Percentiles rank a stretch among this genome's conserved stretches.
phyloP scores from a whole-genome alignment of 1,139 yeast genomes.

The Lodderomyces jiufengensis region DNA sequence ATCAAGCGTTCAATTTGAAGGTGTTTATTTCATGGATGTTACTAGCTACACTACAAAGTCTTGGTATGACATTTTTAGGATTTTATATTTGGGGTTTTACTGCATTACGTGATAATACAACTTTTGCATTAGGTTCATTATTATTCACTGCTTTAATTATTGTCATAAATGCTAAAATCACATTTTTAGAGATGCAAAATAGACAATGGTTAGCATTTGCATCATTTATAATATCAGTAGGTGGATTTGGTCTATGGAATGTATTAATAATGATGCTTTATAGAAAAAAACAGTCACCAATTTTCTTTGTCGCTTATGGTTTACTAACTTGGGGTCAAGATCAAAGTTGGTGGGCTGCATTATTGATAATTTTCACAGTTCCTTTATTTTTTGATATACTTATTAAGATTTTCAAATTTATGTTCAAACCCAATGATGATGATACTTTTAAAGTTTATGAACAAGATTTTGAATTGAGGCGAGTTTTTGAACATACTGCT shows the following conservation, averaged over 20 bases:
- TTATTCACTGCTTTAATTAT: conserved; percentile 69
- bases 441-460: conserved; percentile 79
- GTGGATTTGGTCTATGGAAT: conserved; percentile 90
- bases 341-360: conserved; percentile 79
- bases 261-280: conserved; percentile 69
- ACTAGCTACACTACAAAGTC: conserved; percentile 70
- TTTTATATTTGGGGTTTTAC: conserved; percentile 67
- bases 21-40: conserved; percentile 78
- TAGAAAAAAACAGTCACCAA: conserved; percentile 52
- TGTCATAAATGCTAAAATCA: conserved; percentile 74
- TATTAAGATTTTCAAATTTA: conserved; percentile 52
- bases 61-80: conserved; percentile 64
- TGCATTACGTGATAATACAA: conserved; percentile 65
- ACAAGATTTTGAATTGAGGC: conserved; percentile 62
- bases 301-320: conserved; percentile 72
- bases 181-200: conserved; percentile 80
- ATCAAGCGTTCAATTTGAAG: conserved; percentile 68
- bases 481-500: conserved; percentile 69
- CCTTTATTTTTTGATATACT: conserved; percentile 67
- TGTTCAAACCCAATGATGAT: conserved; percentile 67
- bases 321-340: conserved; percentile 75
- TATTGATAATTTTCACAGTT: conserved; percentile 52
- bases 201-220: conserved; percentile 70
- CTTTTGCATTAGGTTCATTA: conserved; percentile 79
- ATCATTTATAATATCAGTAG: conserved; percentile 67